Percentiles rank a stretch among this genome's conserved stretches.
Conservation (phyloP, 2,329 filamentous ascomycete genomes). For the Fusarium palustre region DNA sequence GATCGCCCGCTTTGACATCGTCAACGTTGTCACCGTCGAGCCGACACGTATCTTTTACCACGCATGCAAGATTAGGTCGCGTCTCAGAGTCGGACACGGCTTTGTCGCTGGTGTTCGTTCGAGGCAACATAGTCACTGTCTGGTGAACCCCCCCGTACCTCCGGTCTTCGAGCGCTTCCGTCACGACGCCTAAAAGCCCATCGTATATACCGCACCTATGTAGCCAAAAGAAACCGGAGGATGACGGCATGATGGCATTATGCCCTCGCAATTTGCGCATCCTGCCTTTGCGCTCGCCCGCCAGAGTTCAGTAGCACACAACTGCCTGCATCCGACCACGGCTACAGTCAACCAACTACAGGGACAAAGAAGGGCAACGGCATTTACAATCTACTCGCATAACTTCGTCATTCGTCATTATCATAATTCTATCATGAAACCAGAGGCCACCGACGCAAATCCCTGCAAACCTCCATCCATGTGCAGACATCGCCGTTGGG, state of each 20-base stretch:
- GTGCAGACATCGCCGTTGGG: slow-evolving; percentile 29
- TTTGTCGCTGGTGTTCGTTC: neutral
- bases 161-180: neutral
- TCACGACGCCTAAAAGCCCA: neutral
- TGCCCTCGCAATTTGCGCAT: fast-evolving
- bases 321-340: neutral
- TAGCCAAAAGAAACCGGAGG: neutral
- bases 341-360: neutral
- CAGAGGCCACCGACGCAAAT: slow-evolving; percentile 36
- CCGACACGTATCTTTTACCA: neutral
- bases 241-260: neutral
- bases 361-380: too few species aligned
- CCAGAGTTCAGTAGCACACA: too few species aligned
- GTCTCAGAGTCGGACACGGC: neutral
- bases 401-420: neutral
- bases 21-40: neutral
- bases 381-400: neutral
- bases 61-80: neutral
- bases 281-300: neutral
- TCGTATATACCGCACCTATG: neutral
- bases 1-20: neutral
- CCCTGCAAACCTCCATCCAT: slow-evolving; percentile 44
- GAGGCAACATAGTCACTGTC: neutral
- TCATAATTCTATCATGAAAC: slow-evolving; percentile 6
- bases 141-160: neutral